Evolutionary conservation across 2,329 filamentous ascomycete genomes (phyloP).

Genomic region (Colletotrichum coccodes): DNA sequence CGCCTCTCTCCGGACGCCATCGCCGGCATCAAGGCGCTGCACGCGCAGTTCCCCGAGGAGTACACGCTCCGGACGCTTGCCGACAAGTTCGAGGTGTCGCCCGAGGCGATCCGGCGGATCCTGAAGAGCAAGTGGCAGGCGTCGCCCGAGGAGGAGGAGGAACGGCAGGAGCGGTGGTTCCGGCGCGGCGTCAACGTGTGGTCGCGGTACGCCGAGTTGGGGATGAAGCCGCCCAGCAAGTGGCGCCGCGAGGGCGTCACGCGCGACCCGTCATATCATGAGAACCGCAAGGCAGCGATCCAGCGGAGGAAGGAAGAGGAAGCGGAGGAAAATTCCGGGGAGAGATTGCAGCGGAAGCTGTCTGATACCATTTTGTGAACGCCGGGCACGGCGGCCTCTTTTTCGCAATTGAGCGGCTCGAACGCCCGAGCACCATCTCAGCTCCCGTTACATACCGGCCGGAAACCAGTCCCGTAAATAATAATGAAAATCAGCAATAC

Average conservation of each 20-base stretch:
- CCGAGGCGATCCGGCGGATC: slow-evolving; percentile 88
- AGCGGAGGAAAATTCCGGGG: slow-evolving; percentile 38
- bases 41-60: slow-evolving; percentile 78
- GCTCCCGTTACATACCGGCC: background rate
- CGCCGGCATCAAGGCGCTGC: slow-evolving; percentile 86
- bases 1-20: slow-evolving; percentile 91
- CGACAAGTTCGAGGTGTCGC: slow-evolving; percentile 83
- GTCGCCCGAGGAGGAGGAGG: slow-evolving; percentile 62
- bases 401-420: background rate
- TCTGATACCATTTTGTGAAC: slow-evolving; percentile 39
- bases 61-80: slow-evolving; percentile 82
- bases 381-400: background rate
- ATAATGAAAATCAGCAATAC: background rate
- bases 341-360: slow-evolving; percentile 40
- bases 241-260: slow-evolving; percentile 68
- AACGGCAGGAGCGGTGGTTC: slow-evolving; percentile 70
- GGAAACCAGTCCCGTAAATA: background rate
- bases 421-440: background rate
- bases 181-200: slow-evolving; percentile 69
- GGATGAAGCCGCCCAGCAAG: slow-evolving; percentile 68
- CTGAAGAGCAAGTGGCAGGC: slow-evolving; percentile 82
- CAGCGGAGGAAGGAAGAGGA: slow-evolving; percentile 41
- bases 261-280: slow-evolving; percentile 54
- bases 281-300: slow-evolving; percentile 41
- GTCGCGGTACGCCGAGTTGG: slow-evolving; percentile 67